Percentiles rank a stretch among this genome's conserved stretches.
These are phyloP conservation scores for Cylindricascospora bacillispora DNA, from an alignment of 1,139 yeast species.

Conservation along the genomic window DNA sequence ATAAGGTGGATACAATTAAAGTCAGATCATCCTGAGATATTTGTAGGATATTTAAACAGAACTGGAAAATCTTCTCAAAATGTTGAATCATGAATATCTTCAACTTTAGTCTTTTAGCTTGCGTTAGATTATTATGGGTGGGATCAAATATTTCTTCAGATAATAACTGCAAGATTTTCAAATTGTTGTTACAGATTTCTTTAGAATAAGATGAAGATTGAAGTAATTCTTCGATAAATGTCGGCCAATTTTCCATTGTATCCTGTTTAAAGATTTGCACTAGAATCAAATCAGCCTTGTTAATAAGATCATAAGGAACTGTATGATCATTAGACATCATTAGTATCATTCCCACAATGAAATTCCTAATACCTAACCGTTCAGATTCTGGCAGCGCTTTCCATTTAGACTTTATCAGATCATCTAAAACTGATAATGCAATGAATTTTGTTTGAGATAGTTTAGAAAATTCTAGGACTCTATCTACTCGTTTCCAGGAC, in stretches of 20 bases:
- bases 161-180: conserved; percentile 74
- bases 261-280: conserved; percentile 92
- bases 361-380: conserved; percentile 75
- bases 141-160: conserved; percentile 93
- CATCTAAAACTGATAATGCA: conserved; percentile 79
- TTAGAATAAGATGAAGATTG: conserved; percentile 68
- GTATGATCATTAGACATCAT: conserved; percentile 69
- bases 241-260: conserved; percentile 98
- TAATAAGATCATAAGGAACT: conserved; percentile 61
- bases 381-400: conserved; percentile 78
- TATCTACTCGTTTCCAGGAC: conserved; percentile 87
- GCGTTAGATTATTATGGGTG: conserved; percentile 86
- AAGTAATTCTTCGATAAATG: conserved; percentile 84
- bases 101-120: conserved; percentile 72
- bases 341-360: conserved; percentile 84
- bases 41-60: conserved; percentile 39
- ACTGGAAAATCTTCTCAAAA: conserved; percentile 78
- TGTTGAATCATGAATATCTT: conserved; percentile 75
- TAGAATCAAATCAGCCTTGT: conserved; percentile 82
- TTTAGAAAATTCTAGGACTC: conserved; percentile 61
- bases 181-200: conserved; percentile 91
- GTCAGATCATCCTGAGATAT: background rate
- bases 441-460: conserved; percentile 83
- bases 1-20: background rate
- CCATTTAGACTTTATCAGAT: conserved; percentile 82